Conservation (phyloP, 202 grass and related monocot genomes). For the Brachypodium distachyon region DNA sequence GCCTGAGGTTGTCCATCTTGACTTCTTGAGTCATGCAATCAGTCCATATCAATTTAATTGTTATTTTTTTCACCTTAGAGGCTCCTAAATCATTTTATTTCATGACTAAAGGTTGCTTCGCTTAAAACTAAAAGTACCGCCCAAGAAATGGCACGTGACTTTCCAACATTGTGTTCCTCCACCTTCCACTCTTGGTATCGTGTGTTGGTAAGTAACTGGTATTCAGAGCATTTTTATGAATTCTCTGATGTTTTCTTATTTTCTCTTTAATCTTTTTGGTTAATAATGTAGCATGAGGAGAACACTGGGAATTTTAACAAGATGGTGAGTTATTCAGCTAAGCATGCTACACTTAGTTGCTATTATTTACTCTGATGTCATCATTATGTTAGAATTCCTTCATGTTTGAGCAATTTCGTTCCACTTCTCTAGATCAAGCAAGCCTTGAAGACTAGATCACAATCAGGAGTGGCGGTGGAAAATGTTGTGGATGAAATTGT, state of each 20-base stretch:
- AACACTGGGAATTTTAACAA: constrained; percentile 63
- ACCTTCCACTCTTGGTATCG: constrained; percentile 75
- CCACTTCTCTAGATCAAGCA: constrained; percentile 66
- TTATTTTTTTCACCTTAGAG: background rate
- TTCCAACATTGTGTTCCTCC: constrained; percentile 51
- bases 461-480: constrained; percentile 36
- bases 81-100: constrained; percentile 14
- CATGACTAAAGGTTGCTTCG: constrained; percentile 41
- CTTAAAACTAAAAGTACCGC: constrained; percentile 34
- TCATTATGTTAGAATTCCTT: background rate
- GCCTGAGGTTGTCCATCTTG: constrained; percentile 32
- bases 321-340: constrained; percentile 36
- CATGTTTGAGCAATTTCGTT: background rate
- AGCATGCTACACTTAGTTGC: background rate
- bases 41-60: background rate
- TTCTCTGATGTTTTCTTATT: background rate
- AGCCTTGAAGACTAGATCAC: constrained; percentile 39
- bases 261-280: constrained; percentile 17
- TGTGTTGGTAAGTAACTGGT: constrained; percentile 57
- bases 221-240: constrained; percentile 6
- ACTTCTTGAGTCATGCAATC: constrained; percentile 17
- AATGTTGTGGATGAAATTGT: constrained; percentile 39
- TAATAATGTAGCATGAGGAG: constrained; percentile 76
- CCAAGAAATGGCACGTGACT: constrained; percentile 34
- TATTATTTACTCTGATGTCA: background rate